phyloP scores from a whole-genome alignment of 805 yeast genomes.

The Wickerhamomyces tratensis region DNA sequence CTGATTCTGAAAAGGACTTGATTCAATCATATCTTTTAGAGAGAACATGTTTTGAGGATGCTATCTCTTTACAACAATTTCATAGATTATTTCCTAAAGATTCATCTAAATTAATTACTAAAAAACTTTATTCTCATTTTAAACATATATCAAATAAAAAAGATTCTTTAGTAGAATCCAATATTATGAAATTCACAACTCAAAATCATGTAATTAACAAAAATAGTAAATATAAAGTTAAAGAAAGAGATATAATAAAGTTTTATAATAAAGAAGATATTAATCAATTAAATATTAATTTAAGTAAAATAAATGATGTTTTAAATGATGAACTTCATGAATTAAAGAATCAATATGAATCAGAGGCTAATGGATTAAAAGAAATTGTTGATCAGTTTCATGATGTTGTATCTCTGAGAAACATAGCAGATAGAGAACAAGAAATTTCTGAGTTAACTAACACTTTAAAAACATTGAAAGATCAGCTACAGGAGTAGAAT shows the following conservation, averaged over 20 bases:
- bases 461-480: slow-evolving; percentile 9
- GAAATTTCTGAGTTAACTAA: slow-evolving; percentile 8
- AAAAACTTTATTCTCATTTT: slow-evolving; percentile 4
- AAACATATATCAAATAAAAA: neutral
- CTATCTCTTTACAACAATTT: slow-evolving; percentile 1
- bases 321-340: slow-evolving; percentile 16
- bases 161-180: neutral
- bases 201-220: neutral
- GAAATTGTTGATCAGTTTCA: slow-evolving; percentile 20
- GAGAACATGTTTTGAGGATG: slow-evolving; percentile 3
- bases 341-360: slow-evolving; percentile 12
- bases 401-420: slow-evolving; percentile 12
- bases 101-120: slow-evolving; percentile 1
- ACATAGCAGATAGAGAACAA: slow-evolving; percentile 4
- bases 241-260: neutral
- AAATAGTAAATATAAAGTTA: neutral
- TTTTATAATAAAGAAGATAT: neutral
- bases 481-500: neutral
- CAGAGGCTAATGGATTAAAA: slow-evolving; percentile 11
- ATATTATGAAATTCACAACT: no score
- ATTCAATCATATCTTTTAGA: slow-evolving; percentile 9
- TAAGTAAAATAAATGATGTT: slow-evolving; percentile 19
- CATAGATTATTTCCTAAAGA: slow-evolving; percentile 5
- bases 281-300: slow-evolving; percentile 7
- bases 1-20: slow-evolving; percentile 6